Base-by-base conservation (phyloP, 2,329 filamentous ascomycete genomes). In the Penicillium expansum region DNA sequence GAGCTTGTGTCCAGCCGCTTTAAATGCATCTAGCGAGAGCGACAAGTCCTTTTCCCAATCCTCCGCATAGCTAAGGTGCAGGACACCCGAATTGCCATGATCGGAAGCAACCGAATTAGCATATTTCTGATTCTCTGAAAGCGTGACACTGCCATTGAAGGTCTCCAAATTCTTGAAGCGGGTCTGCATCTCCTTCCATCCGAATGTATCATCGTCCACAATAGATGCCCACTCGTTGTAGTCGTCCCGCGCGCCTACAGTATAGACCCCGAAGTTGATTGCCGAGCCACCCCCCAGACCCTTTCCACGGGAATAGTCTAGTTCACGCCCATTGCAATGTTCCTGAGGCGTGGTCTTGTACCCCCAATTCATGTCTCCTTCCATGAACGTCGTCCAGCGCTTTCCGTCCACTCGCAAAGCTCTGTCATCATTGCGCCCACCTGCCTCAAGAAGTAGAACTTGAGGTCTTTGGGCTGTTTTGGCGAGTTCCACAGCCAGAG, bases 371-470 rank as follows among this genome's bases (percentile, higher is more conserved):
- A 85, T 2, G 18, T 7, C 71, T 9, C 73, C 73, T 37, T 82
- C 78, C 59, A 74, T 70, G 39, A 82, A 80, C 0, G 82, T 82
- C 2, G 75, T 51, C 62, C 80, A 88, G 45, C 85, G 79, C 62
- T 87, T 78, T n/a, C 78, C 82, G 47, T 80, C 77, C 13, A 82
- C 76, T 2, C 80, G 79, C 9, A 81, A 72, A 9, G 74, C 68
- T 5, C 68, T 72, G 56, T 82, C 78, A 1, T 79, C 76, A 47
- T 85, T 82, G 8, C 66, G 62, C 1, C 76, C 72, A 11, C 86
- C 86, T 1, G 85, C 85, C 70, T 88, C 86, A 2, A 88, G 71
- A 1, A 89, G 76, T 1, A 88, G 78, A 1, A 88, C 79, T 0
- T 68, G 76, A 0, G 85, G 85, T 9, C 71, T 74, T 35, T 76